Evolutionary conservation across 73 alveolate genomes (phyloP).

Genomic region (Paramecium tetraurelia): DNA sequence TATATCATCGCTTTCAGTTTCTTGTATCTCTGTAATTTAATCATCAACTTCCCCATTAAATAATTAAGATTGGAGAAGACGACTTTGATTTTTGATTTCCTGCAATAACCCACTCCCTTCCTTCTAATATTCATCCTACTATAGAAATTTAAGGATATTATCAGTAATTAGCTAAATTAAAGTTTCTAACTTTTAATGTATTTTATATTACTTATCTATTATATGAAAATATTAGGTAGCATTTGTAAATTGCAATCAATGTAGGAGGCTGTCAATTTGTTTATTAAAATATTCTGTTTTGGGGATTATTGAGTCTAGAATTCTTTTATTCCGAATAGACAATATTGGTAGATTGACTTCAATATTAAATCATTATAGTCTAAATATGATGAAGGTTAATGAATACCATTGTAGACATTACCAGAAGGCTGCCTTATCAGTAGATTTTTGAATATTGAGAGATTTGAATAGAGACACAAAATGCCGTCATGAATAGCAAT

Average conservation of each 20-base stretch:
- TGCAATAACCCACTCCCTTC: neutral
- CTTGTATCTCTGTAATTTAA: neutral
- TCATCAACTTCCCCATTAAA: neutral
- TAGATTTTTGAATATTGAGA: neutral
- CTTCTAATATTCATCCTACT: neutral
- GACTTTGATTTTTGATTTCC: neutral
- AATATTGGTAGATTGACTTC: neutral
- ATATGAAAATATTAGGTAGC: neutral
- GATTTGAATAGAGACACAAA: neutral
- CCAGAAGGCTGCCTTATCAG: neutral
- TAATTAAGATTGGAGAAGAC: neutral
- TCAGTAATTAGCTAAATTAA: slow-evolving; percentile 7
- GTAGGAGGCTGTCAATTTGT: neutral
- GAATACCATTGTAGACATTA: neutral
- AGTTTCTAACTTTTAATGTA: neutral
- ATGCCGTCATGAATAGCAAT: slow-evolving; percentile 37
- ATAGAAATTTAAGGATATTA: neutral
- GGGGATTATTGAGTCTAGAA: neutral
- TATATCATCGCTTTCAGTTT: neutral
- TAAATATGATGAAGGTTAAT: neutral
- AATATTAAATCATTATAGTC: slow-evolving; percentile 35
- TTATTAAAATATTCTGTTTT: neutral
- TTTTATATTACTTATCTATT: slow-evolving; percentile 6
- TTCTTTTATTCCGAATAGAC: neutral
- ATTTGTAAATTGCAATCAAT: neutral